Conservation (phyloP, 306 rosid species). For the Erythrophleum fordii region DNA sequence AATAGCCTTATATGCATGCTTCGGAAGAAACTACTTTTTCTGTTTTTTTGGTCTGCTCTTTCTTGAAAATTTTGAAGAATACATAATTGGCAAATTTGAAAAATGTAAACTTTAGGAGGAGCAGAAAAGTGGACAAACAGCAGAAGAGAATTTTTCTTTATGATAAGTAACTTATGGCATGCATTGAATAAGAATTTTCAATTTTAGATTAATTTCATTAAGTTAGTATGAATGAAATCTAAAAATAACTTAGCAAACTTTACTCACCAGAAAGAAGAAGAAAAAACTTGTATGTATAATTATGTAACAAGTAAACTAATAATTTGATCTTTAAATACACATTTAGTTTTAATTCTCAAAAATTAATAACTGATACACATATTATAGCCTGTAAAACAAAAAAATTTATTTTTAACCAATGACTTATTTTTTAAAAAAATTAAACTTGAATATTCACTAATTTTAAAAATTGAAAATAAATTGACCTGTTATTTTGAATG, state of each 20-base stretch:
- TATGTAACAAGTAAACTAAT: too few relatives aligned
- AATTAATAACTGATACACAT: too few relatives aligned
- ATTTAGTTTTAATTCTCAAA: too few relatives aligned
- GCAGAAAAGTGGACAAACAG: neutral
- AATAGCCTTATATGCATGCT: slow-evolving; percentile 3
- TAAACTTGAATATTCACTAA: too few relatives aligned
- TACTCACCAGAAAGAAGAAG: too few relatives aligned
- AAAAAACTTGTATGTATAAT: too few relatives aligned
- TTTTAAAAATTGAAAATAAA: too few relatives aligned
- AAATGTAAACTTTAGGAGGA: neutral
- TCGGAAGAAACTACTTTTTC: neutral
- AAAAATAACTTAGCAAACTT: neutral
- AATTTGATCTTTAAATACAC: too few relatives aligned
- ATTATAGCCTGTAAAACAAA: too few relatives aligned
- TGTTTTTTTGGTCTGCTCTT: neutral
- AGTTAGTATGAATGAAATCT: neutral
- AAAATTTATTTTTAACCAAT: too few relatives aligned
- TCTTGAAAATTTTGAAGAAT: neutral
- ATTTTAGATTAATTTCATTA: neutral
- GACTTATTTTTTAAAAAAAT: too few relatives aligned
- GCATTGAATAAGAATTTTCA: neutral
- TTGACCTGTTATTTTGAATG: too few relatives aligned
- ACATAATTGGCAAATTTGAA: neutral
- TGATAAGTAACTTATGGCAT: neutral
- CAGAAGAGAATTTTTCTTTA: neutral